phyloP scores from a whole-genome alignment of 73 alveolate genomes.

The Paramecium sexaurelia region DNA sequence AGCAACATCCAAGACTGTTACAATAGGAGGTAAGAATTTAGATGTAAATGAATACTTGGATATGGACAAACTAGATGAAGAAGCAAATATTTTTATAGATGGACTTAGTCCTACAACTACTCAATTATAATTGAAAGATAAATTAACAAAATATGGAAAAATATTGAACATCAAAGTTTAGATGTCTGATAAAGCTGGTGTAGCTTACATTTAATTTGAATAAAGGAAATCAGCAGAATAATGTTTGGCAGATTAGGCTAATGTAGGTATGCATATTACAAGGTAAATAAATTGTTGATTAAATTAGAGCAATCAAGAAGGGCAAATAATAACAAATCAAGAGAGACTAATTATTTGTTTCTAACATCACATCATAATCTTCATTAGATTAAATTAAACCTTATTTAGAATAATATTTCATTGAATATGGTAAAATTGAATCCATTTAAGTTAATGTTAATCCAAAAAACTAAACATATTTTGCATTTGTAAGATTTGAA shows the following conservation, averaged over 20 bases:
- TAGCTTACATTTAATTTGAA: slow-evolving; percentile 45
- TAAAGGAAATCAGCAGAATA: slow-evolving; percentile 17
- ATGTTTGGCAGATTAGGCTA: slow-evolving; percentile 17
- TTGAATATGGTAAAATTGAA: slow-evolving; percentile 5
- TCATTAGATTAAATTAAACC: background rate
- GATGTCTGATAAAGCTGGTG: slow-evolving; percentile 58
- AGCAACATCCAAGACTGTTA: background rate
- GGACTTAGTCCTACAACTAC: background rate
- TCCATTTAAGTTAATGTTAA: background rate
- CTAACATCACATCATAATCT: background rate
- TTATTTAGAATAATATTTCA: background rate
- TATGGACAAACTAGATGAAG: slow-evolving; percentile 40
- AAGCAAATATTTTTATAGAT: slow-evolving; percentile 46
- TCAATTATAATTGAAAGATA: background rate
- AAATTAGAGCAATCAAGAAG: background rate
- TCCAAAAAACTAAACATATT: background rate
- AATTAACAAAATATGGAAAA: slow-evolving; percentile 1
- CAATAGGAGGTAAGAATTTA: background rate
- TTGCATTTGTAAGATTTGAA: slow-evolving; percentile 8
- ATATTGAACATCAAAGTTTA: background rate
- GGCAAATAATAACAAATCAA: background rate
- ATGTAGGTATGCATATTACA: background rate
- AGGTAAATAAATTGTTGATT: background rate
- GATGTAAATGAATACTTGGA: slow-evolving; percentile 5
- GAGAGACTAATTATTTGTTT: background rate